Conservation (phyloP, 345 rosid genomes). For the Isatis tinctoria region DNA sequence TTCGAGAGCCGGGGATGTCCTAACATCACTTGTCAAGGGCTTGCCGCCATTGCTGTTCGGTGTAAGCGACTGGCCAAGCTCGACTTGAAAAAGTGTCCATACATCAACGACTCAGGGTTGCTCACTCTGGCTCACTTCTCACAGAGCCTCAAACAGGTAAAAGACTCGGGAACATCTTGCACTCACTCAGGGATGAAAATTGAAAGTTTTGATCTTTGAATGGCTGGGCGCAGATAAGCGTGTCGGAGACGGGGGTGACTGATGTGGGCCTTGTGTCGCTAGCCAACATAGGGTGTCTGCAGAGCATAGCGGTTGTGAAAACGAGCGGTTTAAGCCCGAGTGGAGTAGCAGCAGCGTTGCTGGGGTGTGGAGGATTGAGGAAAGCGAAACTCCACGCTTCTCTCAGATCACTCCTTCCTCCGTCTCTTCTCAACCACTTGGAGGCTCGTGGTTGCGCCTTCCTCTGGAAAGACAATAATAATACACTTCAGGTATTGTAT, state of each 20-base stretch:
- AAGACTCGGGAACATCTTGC: background rate
- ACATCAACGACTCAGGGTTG: conserved; percentile 39
- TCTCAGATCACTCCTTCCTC: conserved; percentile 31
- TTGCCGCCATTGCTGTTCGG: conserved; percentile 36
- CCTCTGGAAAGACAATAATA: conserved; percentile 37
- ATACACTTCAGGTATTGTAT: conserved; percentile 31
- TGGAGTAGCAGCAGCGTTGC: conserved; percentile 44
- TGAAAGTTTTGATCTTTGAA: background rate
- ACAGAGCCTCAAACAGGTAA: conserved; percentile 43
- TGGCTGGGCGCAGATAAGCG: conserved; percentile 38
- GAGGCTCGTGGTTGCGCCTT: conserved; percentile 41
- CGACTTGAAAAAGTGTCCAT: conserved; percentile 43
- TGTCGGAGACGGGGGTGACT: conserved; percentile 44
- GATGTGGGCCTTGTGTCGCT: conserved; percentile 41
- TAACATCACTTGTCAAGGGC: conserved; percentile 36
- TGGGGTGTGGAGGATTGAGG: conserved; percentile 40
- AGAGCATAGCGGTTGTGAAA: conserved; percentile 41
- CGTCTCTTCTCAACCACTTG: conserved; percentile 27
- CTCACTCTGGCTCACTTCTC: conserved; percentile 43
- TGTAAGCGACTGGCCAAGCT: conserved; percentile 39
- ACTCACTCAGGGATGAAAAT: background rate
- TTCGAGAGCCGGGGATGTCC: conserved; percentile 47
- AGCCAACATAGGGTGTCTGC: conserved; percentile 37
- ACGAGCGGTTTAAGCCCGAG: conserved; percentile 37
- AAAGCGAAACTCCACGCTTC: conserved; percentile 48